Conservation (phyloP, 2,329 filamentous ascomycete species). For the Talaromyces sp. region DNA sequence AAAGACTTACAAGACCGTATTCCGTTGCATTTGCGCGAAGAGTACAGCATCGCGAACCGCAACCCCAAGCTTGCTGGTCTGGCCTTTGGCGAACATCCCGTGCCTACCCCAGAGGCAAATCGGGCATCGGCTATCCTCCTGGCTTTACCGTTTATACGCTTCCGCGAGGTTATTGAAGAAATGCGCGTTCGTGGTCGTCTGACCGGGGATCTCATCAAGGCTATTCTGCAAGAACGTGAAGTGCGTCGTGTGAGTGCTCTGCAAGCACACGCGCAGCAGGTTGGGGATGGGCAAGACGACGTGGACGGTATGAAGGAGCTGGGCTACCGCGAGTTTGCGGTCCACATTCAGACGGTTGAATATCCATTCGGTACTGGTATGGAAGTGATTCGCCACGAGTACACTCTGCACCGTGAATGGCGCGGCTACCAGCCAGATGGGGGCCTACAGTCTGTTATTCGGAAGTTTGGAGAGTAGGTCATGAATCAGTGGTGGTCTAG, state of each 20-base stretch:
- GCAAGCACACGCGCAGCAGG: conserved; percentile 8
- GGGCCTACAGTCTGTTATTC: background rate
- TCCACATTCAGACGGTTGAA: background rate
- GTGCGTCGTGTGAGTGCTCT: conserved; percentile 29
- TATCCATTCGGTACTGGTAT: background rate
- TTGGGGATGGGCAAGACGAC: background rate
- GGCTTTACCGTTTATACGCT: conserved; percentile 28
- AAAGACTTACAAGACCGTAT: conserved; percentile 29
- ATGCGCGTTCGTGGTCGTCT: conserved; percentile 25
- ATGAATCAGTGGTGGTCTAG: background rate
- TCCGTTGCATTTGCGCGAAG: conserved; percentile 23
- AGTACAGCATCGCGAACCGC: conserved; percentile 18
- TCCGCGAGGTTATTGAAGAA: conserved; percentile 25
- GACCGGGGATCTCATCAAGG: conserved; percentile 22
- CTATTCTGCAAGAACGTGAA: conserved; percentile 33
- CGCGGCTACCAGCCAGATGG: background rate
- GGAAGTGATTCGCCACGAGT: conserved; percentile 10
- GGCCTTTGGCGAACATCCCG: conserved; percentile 25
- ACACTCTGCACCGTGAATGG: conserved; percentile 20
- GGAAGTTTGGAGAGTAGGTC: background rate
- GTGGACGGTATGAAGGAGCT: conserved; percentile 21
- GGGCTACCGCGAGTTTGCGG: conserved; percentile 26
- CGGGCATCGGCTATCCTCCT: conserved; percentile 31
- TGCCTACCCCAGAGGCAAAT: conserved; percentile 22
- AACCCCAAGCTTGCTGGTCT: conserved; percentile 27